Conservation (phyloP, 2,329 filamentous ascomycete genomes). For the Furcasterigmium furcatum region DNA sequence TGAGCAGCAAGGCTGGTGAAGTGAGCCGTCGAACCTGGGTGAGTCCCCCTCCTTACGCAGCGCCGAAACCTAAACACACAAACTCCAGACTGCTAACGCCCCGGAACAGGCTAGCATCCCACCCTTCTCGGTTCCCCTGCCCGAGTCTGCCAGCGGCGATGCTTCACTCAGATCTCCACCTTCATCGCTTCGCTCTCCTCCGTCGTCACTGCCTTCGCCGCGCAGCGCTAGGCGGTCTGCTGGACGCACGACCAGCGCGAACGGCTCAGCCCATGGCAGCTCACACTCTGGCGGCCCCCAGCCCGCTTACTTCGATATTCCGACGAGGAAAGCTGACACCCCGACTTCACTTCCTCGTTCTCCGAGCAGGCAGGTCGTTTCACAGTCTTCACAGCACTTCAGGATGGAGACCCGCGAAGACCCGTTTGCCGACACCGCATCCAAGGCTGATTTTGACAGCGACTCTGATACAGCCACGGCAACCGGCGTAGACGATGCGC, state of each 20-base stretch:
- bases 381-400: background rate
- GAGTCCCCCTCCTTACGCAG: constrained; percentile 27
- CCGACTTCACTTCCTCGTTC: constrained; percentile 1
- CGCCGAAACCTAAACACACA: background rate
- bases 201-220: constrained; percentile 16
- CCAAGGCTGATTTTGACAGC: background rate
- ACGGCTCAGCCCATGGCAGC: constrained; percentile 9
- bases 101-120: constrained; percentile 12
- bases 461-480: background rate
- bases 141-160: constrained; percentile 11
- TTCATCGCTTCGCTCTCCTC: constrained; percentile 15
- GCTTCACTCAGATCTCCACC: constrained; percentile 15
- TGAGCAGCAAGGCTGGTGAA: constrained; percentile 79
- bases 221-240: constrained; percentile 9
- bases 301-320: constrained; percentile 19
- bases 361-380: background rate
- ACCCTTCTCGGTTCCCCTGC: constrained; percentile 15
- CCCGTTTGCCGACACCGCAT: background rate
- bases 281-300: constrained; percentile 10
- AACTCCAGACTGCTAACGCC: background rate
- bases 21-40: constrained; percentile 77
- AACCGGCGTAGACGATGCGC: constrained; percentile 27
- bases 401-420: background rate
- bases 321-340: constrained; percentile 7
- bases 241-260: constrained; percentile 9